These are phyloP conservation scores for Poa pratensis DNA, from an alignment of 176 grass and related monocot genomes.

Conservation along the genomic window DNA sequence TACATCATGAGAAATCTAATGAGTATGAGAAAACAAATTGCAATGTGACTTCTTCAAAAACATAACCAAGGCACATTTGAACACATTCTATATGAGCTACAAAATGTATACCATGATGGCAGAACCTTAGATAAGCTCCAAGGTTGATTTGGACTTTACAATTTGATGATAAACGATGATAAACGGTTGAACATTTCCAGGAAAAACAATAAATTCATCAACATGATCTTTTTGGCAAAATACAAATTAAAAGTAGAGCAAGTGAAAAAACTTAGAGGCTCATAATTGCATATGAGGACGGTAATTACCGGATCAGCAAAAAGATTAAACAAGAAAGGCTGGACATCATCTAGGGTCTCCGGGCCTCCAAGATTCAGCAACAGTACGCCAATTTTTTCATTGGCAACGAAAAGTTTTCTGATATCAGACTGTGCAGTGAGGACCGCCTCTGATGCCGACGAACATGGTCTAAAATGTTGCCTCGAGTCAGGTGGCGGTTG, in stretches of 20 bases:
- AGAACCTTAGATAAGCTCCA: background rate
- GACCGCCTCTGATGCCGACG: constrained; percentile 78
- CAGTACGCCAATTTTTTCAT: constrained; percentile 90
- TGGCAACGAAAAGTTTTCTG: constrained; percentile 59
- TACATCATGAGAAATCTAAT: constrained; percentile 27
- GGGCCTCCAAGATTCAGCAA: constrained; percentile 97
- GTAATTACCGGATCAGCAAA: constrained; percentile 91
- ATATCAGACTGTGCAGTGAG: constrained; percentile 66
- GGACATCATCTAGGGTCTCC: constrained; percentile 96
- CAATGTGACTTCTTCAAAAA: constrained; percentile 22
- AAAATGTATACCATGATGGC: constrained; percentile 10
- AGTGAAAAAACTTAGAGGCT: constrained; percentile 1
- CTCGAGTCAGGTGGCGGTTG: constrained; percentile 42
- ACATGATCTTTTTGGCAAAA: constrained; percentile 30
- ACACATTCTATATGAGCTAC: constrained; percentile 12
- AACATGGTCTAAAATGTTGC: constrained; percentile 51
- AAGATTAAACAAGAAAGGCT: constrained; percentile 98
- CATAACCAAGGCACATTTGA: constrained; percentile 11
- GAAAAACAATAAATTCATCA: background rate
- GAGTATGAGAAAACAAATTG: constrained; percentile 30
- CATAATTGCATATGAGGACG: constrained; percentile 28
- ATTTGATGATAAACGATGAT: background rate
- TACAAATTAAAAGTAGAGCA: constrained; percentile 13
- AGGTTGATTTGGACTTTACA: constrained; percentile 18
- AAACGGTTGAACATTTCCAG: background rate